Conservation (phyloP, 129 eudicot genomes). For the Lactuca sativa region DNA sequence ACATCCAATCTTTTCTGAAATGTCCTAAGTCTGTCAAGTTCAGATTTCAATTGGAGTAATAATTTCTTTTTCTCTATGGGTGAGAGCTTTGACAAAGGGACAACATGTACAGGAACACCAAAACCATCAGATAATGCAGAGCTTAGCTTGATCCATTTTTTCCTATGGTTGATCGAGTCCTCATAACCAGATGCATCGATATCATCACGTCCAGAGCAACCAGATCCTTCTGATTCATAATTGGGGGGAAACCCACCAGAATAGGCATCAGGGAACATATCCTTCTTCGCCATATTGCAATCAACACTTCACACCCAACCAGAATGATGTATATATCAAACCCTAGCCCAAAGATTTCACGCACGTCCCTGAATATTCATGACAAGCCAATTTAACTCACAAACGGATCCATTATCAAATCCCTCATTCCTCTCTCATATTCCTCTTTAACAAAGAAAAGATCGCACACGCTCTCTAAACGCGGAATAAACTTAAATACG, state of each 20-base stretch:
- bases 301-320: conserved; percentile 9
- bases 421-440: background rate
- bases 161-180: conserved; percentile 38
- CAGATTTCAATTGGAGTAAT: conserved; percentile 45
- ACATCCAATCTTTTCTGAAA: conserved; percentile 46
- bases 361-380: conserved; percentile 27
- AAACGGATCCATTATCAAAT: conserved; percentile 13
- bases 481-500: background rate
- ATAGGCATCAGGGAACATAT: conserved; percentile 51
- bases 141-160: conserved; percentile 59
- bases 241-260: conserved; percentile 47
- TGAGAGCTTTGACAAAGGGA: conserved; percentile 54
- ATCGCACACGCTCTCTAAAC: background rate
- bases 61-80: conserved; percentile 42
- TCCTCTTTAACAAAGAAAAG: background rate
- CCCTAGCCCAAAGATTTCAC: conserved; percentile 20
- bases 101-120: conserved; percentile 52
- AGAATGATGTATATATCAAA: conserved; percentile 18
- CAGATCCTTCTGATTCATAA: conserved; percentile 69
- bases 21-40: conserved; percentile 52
- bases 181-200: conserved; percentile 38
- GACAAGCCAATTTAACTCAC: conserved; percentile 26
- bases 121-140: conserved; percentile 49
- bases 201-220: conserved; percentile 57
- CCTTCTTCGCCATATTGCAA: conserved; percentile 53